Evolutionary conservation across 1,139 yeast species (phyloP).

Genomic region (Ogataea hybrid): DNA sequence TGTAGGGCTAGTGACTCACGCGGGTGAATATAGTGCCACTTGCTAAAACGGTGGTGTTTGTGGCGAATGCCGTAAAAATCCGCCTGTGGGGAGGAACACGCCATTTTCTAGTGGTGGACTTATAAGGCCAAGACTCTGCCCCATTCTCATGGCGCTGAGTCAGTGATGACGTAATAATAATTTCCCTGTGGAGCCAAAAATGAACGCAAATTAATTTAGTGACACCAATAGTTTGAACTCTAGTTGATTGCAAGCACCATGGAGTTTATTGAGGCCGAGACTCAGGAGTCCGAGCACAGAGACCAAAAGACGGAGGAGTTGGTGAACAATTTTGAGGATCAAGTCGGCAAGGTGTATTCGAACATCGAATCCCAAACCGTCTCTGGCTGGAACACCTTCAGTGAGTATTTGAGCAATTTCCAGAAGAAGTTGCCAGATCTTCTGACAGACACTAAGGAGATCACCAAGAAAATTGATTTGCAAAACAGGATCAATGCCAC

Average conservation of each 20-base stretch:
- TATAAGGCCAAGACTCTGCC: too few species aligned
- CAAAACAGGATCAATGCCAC: constrained; percentile 25
- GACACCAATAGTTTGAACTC: background rate
- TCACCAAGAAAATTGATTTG: too few species aligned
- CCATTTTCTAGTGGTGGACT: too few species aligned
- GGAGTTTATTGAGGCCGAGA: constrained; percentile 29
- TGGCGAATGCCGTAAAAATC: background rate
- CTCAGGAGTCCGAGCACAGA: constrained; percentile 19
- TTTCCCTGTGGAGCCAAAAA: too few species aligned
- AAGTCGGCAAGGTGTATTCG: constrained; percentile 52
- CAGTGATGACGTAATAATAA: background rate
- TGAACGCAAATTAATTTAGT: background rate
- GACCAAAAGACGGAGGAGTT: constrained; percentile 44
- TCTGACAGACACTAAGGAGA: constrained; percentile 23
- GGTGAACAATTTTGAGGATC: constrained; percentile 48
- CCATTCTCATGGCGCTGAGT: too few species aligned
- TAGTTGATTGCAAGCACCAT: constrained; percentile 10
- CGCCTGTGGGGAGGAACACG: too few species aligned
- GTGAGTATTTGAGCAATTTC: constrained; percentile 36
- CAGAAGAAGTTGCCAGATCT: constrained; percentile 35
- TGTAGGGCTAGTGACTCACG: background rate
- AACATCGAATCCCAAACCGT: constrained; percentile 44
- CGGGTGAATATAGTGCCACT: background rate
- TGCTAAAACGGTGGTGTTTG: background rate
- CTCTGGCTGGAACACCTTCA: constrained; percentile 35